Conservation (phyloP, 768 basidiomycete species). For the Trametes coccinea region DNA sequence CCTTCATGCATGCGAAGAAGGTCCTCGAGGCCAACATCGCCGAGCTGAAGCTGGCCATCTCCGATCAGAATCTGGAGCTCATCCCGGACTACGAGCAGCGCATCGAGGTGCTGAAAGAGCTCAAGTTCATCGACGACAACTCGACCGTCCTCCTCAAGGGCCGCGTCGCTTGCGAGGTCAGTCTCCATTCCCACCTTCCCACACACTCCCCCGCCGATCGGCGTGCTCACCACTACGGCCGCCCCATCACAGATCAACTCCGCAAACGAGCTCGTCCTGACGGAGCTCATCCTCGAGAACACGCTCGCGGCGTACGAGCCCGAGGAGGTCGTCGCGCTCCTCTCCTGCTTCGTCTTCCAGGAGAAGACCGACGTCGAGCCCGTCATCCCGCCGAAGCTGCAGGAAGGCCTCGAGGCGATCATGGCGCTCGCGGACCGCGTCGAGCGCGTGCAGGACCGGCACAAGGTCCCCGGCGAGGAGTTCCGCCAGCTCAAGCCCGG, state of each 20-base stretch:
- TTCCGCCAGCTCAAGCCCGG: constrained; percentile 88
- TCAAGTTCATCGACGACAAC: constrained; percentile 94
- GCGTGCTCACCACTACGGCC: too few species aligned
- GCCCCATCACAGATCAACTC: constrained; percentile 80
- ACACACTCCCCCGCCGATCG: too few species aligned
- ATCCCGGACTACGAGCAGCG: constrained; percentile 97
- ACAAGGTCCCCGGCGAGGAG: constrained; percentile 78
- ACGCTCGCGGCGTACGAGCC: constrained; percentile 88
- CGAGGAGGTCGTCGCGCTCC: constrained; percentile 92
- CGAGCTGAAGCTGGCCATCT: constrained; percentile 78
- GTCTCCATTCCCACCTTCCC: background rate
- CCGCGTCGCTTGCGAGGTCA: constrained; percentile 95
- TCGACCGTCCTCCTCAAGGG: constrained; percentile 95
- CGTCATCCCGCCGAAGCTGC: constrained; percentile 71
- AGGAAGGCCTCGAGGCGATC: constrained; percentile 80
- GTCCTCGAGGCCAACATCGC: constrained; percentile 73
- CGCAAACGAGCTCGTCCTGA: constrained; percentile 93
- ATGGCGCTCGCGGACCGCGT: constrained; percentile 76
- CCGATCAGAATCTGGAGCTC: constrained; percentile 95
- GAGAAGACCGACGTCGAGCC: constrained; percentile 96
- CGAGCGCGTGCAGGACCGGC: constrained; percentile 72
- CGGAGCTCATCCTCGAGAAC: constrained; percentile 96
- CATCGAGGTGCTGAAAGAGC: constrained; percentile 84
- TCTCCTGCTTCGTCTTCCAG: constrained; percentile 97
- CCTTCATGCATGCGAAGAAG: constrained; percentile 71